phyloP scores from a whole-genome alignment of 2,329 filamentous ascomycete genomes.

The Fusarium succisae region DNA sequence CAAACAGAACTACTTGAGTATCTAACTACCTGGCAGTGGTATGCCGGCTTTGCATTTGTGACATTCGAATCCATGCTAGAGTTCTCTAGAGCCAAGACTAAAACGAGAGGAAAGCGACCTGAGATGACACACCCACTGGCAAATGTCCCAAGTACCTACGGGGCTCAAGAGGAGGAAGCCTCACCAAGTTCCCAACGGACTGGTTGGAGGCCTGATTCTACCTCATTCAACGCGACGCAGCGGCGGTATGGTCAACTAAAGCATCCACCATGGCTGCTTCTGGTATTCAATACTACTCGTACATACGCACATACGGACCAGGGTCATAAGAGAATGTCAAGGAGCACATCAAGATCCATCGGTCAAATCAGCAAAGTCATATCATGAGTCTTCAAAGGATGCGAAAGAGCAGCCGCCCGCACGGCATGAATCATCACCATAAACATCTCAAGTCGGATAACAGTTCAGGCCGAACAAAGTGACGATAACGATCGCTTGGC shows the following conservation, averaged over 20 bases:
- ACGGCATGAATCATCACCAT: not conserved
- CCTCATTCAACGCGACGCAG: not conserved
- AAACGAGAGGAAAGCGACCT: not conserved
- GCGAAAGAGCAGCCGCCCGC: not conserved
- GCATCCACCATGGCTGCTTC: not conserved
- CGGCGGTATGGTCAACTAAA: not conserved
- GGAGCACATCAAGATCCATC: not conserved
- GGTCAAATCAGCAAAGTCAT: not conserved
- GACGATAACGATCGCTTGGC: slow-evolving; percentile 9
- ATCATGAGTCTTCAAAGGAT: not conserved
- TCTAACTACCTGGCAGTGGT: not conserved
- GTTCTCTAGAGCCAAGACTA: not conserved
- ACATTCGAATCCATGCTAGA: not conserved
- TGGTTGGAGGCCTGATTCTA: not conserved
- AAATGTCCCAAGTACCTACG: not conserved
- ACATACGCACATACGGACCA: not conserved
- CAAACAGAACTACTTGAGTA: not conserved
- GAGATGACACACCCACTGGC: not conserved
- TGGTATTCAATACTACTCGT: not conserved
- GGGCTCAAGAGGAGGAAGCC: not conserved
- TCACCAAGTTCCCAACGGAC: not conserved
- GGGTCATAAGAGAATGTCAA: not conserved
- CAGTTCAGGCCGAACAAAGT: not conserved
- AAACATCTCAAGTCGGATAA: not conserved
- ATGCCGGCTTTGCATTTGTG: not conserved